Conservation (phyloP, 169 alveolate species). For the Eimeria tenella region DNA sequence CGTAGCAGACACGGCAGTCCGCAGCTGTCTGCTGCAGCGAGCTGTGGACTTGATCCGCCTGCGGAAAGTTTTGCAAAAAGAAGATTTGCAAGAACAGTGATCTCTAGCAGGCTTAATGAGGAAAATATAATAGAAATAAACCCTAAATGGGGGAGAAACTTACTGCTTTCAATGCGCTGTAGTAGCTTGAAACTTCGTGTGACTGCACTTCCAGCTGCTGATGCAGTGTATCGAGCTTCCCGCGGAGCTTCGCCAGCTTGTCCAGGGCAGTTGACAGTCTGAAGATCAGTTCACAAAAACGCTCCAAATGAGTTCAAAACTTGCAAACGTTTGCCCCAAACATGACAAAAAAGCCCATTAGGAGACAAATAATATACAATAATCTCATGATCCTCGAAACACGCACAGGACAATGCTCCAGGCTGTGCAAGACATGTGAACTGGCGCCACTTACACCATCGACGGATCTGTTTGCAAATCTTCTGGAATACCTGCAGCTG, state of each 20-base stretch:
- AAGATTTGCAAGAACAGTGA: neutral
- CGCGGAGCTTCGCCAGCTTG: slow-evolving; percentile 66
- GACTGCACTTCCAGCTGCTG: slow-evolving; percentile 77
- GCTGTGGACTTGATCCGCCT: slow-evolving; percentile 75
- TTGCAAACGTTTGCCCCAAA: too few species aligned
- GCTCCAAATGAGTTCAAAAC: too few species aligned
- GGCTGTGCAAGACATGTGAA: too few species aligned
- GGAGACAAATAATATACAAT: too few species aligned
- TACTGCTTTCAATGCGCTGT: slow-evolving; percentile 71
- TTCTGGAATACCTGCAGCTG: slow-evolving; percentile 45
- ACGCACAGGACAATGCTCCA: too few species aligned
- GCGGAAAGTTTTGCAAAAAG: too few species aligned
- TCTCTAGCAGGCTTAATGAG: too few species aligned
- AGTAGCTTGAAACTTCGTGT: slow-evolving; percentile 72
- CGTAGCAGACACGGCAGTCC: slow-evolving; percentile 78
- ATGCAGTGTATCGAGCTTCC: slow-evolving; percentile 71
- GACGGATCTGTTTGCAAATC: slow-evolving; percentile 65
- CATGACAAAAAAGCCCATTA: too few species aligned
- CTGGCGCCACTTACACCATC: slow-evolving; percentile 51
- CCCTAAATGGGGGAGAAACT: too few species aligned
- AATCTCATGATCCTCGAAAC: too few species aligned
- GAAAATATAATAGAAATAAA: too few species aligned
- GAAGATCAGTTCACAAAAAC: neutral
- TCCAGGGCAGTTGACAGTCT: slow-evolving; percentile 72
- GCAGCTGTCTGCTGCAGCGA: slow-evolving; percentile 74